A percentile compares a stretch with the other conserved stretches of the same genome.
phyloP scores from a whole-genome alignment of 768 basidiomycete species.

The Lentinula sp. region DNA sequence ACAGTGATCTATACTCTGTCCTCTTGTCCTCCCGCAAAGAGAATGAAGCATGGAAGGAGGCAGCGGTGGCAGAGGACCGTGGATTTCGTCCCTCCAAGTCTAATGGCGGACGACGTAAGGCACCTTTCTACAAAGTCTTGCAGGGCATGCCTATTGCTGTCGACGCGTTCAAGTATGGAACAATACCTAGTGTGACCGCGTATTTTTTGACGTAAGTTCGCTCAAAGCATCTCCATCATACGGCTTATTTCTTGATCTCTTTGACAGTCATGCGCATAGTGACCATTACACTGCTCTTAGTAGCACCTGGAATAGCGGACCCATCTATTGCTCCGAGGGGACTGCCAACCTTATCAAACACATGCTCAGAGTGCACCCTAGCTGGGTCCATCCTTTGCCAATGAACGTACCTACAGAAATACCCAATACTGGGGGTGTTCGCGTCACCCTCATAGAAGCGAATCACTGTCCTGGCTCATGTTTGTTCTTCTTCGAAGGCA shows the following conservation, averaged over 20 bases:
- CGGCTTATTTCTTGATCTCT: conserved; percentile 9
- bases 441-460: conserved; percentile 92
- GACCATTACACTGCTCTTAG: conserved; percentile 95
- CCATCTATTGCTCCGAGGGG: conserved; percentile 92
- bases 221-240: background rate
- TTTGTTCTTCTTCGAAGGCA: conserved; percentile 90
- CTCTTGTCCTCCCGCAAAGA: conserved; percentile 88
- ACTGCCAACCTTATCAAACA: conserved; percentile 91
- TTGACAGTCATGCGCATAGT: conserved; percentile 84
- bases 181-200: conserved; percentile 82
- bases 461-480: conserved; percentile 98
- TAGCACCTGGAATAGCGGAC: conserved; percentile 82
- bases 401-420: conserved; percentile 71
- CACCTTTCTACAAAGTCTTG: conserved; percentile 94
- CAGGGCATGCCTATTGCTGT: conserved; percentile 98
- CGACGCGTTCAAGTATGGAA: conserved; percentile 93
- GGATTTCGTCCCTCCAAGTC: conserved; percentile 39
- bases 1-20: conserved; percentile 57
- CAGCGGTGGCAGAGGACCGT: conserved; percentile 44
- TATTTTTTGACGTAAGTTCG: conserved; percentile 82
- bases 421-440: conserved; percentile 80
- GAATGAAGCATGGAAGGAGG: conserved; percentile 82
- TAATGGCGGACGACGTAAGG: conserved; percentile 55
- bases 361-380: conserved; percentile 82
- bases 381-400: conserved; percentile 87